Conservation (phyloP, 2,329 filamentous ascomycete species). For the Aspergillus arachidicola region DNA sequence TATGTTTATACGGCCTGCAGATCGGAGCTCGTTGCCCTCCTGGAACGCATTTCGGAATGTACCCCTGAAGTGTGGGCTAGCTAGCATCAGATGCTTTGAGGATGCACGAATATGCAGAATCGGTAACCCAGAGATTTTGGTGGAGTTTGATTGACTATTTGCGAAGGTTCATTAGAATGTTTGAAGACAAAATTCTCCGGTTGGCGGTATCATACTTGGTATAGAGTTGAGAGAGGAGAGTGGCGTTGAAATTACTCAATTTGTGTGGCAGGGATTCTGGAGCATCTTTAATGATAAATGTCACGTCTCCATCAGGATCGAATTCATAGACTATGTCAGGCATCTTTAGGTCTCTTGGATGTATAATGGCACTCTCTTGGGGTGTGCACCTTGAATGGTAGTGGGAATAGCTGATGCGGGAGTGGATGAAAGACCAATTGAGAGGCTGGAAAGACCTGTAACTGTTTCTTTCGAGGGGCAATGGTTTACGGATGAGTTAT, state of each 20-base stretch:
- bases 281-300: neutral
- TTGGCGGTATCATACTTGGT: rapidly evolving
- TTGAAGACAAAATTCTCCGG: rapidly evolving
- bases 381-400: too few relatives aligned
- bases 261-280: neutral
- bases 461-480: too few relatives aligned
- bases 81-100: slow-evolving; percentile 7
- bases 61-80: slow-evolving; percentile 4
- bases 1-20: too few relatives aligned
- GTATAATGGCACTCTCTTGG: too few relatives aligned
- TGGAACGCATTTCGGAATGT: neutral
- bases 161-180: neutral
- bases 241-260: neutral
- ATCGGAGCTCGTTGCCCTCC: neutral
- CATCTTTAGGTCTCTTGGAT: neutral
- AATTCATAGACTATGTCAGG: neutral
- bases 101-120: neutral
- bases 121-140: too few relatives aligned
- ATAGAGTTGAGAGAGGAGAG: neutral
- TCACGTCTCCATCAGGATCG: neutral
- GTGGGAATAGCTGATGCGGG: too few relatives aligned
- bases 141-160: neutral
- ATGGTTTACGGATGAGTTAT: too few relatives aligned
- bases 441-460: neutral
- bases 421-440: neutral